A percentile compares a stretch with the other conserved stretches of the same genome.
phyloP scores from a whole-genome alignment of 768 basidiomycete species.

The Lentinula boryana region DNA sequence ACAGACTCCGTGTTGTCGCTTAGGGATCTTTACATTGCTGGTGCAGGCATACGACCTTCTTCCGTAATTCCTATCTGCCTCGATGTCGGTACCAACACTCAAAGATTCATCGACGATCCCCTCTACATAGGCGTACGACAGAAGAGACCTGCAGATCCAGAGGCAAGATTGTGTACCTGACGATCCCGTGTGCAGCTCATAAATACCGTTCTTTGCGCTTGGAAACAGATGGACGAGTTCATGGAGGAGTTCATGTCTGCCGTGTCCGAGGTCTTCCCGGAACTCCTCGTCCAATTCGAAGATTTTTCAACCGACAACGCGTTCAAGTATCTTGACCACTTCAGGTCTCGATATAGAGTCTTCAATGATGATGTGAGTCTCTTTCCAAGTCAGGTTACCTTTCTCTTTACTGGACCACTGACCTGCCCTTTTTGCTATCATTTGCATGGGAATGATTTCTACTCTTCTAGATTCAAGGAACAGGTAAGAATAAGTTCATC shows the following conservation, averaged over 20 bases:
- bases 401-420: not conserved
- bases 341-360: constrained; percentile 49
- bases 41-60: constrained; percentile 55
- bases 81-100: constrained; percentile 75
- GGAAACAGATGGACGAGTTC: constrained; percentile 56
- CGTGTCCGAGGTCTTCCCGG: constrained; percentile 58
- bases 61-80: constrained; percentile 61
- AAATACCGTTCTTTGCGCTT: not conserved
- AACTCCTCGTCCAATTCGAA: constrained; percentile 67
- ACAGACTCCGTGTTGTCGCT: not conserved
- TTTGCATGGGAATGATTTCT: not conserved
- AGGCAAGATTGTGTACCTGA: constrained; percentile 24
- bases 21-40: constrained; percentile 65
- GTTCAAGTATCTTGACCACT: constrained; percentile 64
- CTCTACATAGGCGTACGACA: constrained; percentile 69
- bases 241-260: constrained; percentile 75
- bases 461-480: constrained; percentile 51
- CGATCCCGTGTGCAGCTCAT: not conserved
- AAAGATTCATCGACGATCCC: constrained; percentile 60
- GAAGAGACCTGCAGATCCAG: constrained; percentile 37
- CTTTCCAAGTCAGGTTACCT: not conserved
- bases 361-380: constrained; percentile 70
- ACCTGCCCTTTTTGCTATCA: not conserved
- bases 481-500: constrained; percentile 26
- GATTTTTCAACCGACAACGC: constrained; percentile 79